Percentiles rank a stretch among this genome's conserved stretches.
Conservation (phyloP, 768 basidiomycete genomes). For the Xerocomellus dryophilus region DNA sequence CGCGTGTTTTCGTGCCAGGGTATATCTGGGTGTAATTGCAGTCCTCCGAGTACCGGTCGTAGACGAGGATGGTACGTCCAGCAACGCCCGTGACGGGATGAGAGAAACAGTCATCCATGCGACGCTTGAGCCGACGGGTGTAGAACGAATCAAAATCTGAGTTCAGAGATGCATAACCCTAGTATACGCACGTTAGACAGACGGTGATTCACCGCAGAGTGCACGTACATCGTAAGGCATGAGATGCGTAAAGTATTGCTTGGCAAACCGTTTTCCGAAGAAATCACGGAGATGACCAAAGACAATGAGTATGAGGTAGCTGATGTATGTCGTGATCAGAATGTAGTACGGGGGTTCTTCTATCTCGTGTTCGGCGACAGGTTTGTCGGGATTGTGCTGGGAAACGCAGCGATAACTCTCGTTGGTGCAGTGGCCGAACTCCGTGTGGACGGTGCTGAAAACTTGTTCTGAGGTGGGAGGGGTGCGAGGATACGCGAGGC, state of each 20-base stretch:
- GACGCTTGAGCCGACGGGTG: conserved; percentile 89
- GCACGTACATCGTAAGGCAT: conserved; percentile 78
- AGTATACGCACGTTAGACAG: conserved; percentile 10
- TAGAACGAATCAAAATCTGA: conserved; percentile 99
- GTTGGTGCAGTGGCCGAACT: conserved; percentile 90
- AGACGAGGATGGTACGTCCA: conserved; percentile 83
- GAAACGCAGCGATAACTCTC: conserved; percentile 69
- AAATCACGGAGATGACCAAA: conserved; percentile 95
- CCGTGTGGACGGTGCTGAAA: conserved; percentile 77
- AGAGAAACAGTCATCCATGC: conserved; percentile 94
- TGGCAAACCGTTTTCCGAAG: conserved; percentile 78
- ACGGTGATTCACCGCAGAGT: neutral
- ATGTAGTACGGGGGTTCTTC: conserved; percentile 93
- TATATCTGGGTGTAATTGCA: conserved; percentile 74
- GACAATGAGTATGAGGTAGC: conserved; percentile 88
- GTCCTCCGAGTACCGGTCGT: conserved; percentile 82
- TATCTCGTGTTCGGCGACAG: conserved; percentile 55
- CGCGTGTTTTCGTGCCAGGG: conserved; percentile 80
- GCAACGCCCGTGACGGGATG: conserved; percentile 93
- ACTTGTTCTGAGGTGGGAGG: conserved; percentile 81
- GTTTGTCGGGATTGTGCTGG: conserved; percentile 46
- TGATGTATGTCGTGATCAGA: conserved; percentile 86
- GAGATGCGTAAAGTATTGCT: conserved; percentile 72
- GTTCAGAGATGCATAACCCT: conserved; percentile 96
- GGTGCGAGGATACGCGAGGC: conserved; percentile 55